Percentiles rank a stretch among this genome's conserved stretches.
Evolutionary conservation across 805 yeast genomes (phyloP).

Genomic region (Starmerella gropengiesseri): DNA sequence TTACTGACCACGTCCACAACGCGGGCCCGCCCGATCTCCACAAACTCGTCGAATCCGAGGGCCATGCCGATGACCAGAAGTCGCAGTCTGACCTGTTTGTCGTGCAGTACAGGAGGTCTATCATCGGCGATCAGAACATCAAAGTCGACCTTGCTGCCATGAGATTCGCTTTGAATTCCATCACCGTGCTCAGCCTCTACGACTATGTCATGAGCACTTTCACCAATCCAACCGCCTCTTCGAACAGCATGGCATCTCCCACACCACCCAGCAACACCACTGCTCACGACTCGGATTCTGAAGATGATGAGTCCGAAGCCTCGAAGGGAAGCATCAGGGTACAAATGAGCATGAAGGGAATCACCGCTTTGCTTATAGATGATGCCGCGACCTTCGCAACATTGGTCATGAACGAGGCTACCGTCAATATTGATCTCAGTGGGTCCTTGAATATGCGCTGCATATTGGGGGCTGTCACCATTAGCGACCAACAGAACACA

Average conservation of each 20-base stretch:
- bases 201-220: conserved; percentile 80
- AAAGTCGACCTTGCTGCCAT: conserved; percentile 67
- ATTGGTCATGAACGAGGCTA: conserved; percentile 60
- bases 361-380: conserved; percentile 66
- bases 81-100: conserved; percentile 36
- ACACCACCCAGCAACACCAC: background rate
- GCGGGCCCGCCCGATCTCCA: conserved; percentile 53
- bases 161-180: conserved; percentile 61
- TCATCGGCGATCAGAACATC: conserved; percentile 64
- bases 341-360: conserved; percentile 56
- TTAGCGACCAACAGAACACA: conserved; percentile 44
- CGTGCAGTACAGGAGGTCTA: conserved; percentile 47
- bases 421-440: conserved; percentile 49
- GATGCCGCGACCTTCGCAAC: conserved; percentile 77
- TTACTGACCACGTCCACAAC: conserved; percentile 65
- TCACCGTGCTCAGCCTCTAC: conserved; percentile 62
- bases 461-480: conserved; percentile 58
- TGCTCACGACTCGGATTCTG: background rate
- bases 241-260: background rate
- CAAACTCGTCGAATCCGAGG: conserved; percentile 54
- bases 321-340: conserved; percentile 41
- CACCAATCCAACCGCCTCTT: conserved; percentile 35
- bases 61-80: conserved; percentile 24
- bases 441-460: conserved; percentile 67
- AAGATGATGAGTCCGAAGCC: background rate